These are phyloP conservation scores for Salix udensis DNA, from an alignment of 345 rosid genomes.

Conservation along the genomic window DNA sequence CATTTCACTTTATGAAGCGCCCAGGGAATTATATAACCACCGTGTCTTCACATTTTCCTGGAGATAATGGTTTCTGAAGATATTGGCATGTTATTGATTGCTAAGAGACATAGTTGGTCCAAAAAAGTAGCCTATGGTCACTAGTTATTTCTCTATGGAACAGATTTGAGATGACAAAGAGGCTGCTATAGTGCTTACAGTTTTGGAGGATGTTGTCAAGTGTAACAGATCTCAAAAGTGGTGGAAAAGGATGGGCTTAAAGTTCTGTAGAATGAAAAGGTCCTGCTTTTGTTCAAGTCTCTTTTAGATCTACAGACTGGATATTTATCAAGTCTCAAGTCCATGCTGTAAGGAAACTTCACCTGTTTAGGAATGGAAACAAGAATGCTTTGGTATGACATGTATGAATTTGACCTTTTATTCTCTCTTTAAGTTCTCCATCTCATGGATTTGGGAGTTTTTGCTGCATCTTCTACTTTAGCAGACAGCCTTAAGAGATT, in stretches of 20 bases:
- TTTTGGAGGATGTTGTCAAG: constrained; percentile 32
- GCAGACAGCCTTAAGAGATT: constrained; percentile 4
- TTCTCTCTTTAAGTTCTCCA: constrained; percentile 20
- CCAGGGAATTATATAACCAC: constrained; percentile 11
- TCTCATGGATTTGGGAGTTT: constrained; percentile 4
- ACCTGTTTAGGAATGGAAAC: constrained; percentile 28
- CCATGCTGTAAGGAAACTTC: constrained; percentile 40
- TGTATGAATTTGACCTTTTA: constrained; percentile 37
- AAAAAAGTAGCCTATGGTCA: constrained; percentile 32
- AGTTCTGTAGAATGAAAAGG: constrained; percentile 20
- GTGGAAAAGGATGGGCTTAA: constrained; percentile 16
- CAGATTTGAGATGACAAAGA: constrained; percentile 55
- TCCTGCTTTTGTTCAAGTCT: constrained; percentile 31
- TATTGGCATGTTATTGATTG: constrained; percentile 23
- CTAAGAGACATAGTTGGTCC: constrained; percentile 34
- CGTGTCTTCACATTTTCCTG: constrained; percentile 11
- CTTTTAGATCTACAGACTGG: constrained; percentile 27
- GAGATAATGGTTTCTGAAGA: constrained; percentile 32
- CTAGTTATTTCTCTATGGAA: constrained; percentile 62
- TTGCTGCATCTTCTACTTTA: constrained; percentile 8
- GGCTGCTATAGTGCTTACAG: constrained; percentile 45
- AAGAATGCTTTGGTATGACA: constrained; percentile 33
- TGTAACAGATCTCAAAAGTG: constrained; percentile 30
- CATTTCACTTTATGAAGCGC: constrained; percentile 11
- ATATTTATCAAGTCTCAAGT: constrained; percentile 24